Conservation (phyloP, 1,139 yeast genomes). For the Magnusiomyces sp. region DNA sequence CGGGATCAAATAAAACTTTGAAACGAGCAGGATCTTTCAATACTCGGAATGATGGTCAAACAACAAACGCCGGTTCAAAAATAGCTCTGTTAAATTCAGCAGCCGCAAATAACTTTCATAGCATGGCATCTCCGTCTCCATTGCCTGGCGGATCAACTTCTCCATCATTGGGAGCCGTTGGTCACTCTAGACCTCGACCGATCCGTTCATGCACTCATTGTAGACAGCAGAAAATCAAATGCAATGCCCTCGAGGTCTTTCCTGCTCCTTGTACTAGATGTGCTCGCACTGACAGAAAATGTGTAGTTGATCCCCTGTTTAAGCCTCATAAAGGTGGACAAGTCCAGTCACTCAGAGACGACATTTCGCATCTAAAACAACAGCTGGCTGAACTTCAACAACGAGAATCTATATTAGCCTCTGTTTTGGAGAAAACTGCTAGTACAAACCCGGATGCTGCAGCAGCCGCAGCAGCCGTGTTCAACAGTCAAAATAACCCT, state of each 20-base stretch:
- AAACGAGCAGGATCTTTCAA: no score
- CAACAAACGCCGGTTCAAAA: no score
- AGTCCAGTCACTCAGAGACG: constrained; percentile 73
- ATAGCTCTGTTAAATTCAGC: no score
- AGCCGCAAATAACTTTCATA: no score
- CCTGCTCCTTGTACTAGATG: constrained; percentile 83
- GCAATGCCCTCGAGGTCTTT: constrained; percentile 79
- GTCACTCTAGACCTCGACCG: constrained; percentile 43
- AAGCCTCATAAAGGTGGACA: constrained; percentile 90
- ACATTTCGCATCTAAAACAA: constrained; percentile 70
- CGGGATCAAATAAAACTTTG: no score
- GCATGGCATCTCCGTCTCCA: no score
- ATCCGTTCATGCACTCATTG: constrained; percentile 92
- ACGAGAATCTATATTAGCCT: constrained; percentile 34
- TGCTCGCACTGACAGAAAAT: constrained; percentile 64
- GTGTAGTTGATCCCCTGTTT: constrained; percentile 88
- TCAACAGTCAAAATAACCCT: no score
- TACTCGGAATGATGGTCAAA: no score
- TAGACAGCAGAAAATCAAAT: constrained; percentile 87
- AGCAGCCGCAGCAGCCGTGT: constrained; percentile 2
- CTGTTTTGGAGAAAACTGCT: constrained; percentile 19
- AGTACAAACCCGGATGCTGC: constrained; percentile 14
- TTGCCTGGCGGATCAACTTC: no score
- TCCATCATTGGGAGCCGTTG: no score
- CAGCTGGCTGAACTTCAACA: constrained; percentile 69